These are phyloP conservation scores for Byssothecium circinans DNA, from an alignment of 2,329 filamentous ascomycete genomes.

Conservation along the genomic window DNA sequence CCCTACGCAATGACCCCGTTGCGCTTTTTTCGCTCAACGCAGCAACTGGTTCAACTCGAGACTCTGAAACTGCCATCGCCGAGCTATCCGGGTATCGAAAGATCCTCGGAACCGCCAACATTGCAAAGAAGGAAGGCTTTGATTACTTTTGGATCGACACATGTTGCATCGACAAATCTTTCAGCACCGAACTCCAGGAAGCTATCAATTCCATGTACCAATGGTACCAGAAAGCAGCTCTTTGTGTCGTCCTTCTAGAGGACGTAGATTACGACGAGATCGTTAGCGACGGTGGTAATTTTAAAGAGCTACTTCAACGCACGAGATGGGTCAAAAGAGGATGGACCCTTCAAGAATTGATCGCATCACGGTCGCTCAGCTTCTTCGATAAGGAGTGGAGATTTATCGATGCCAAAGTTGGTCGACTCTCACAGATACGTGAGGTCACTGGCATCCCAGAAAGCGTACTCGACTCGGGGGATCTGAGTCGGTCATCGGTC, in stretches of 20 bases:
- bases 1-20: no score
- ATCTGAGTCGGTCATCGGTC: neutral
- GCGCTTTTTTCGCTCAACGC: neutral
- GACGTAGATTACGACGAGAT: neutral
- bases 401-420: neutral
- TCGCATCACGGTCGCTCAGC: constrained; percentile 9
- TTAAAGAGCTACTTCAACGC: neutral
- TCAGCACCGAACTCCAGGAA: constrained; percentile 9
- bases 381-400: constrained; percentile 11
- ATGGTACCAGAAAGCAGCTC: constrained; percentile 16
- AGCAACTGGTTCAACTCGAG: no score
- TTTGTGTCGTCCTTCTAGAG: constrained; percentile 14
- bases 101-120: neutral
- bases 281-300: neutral
- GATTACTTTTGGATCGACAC: constrained; percentile 11
- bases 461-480: neutral
- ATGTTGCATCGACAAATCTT: constrained; percentile 18
- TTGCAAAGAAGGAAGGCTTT: neutral
- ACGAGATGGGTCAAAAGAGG: neutral
- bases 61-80: neutral
- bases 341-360: constrained; percentile 20
- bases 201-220: constrained; percentile 19
- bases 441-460: constrained; percentile 4
- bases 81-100: neutral
- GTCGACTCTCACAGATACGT: neutral